Base-by-base conservation (phyloP, 495 filamentous ascomycete species). In the Talaromyces wortmannii region DNA sequence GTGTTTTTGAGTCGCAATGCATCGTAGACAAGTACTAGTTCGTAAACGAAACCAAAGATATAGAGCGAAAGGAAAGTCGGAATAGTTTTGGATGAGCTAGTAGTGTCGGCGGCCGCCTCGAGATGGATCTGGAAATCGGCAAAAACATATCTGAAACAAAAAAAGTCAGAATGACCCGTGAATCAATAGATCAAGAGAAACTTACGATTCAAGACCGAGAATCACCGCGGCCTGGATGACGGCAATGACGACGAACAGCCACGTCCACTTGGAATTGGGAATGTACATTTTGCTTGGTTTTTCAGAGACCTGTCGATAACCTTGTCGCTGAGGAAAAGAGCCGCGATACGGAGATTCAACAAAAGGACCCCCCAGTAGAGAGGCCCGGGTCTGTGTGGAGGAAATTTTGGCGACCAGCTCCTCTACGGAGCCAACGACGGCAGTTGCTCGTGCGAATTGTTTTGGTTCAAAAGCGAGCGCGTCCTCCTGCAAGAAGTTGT, bases 1-100 rank as follows among this genome's bases (percentile, higher is more conserved):
- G 94, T 98, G 72, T 98, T 98, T 74, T 96, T 96, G 64, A 92
- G 73, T 48, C 91, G 84, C 56, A 98, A 75, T 3, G 95, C 92
- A 78, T 98, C 94, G 73, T 89, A 97, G 12, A 94, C 86, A 23
- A 98, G 75, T 32, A 94, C 67, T 5, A 97, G 67, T 62, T 96
- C 84, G 72, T 97, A 98, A 53, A 98, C 64, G 70, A 95, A 96
- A 51, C 90, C 94, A 69, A 98, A 96, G 66, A 96, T 95, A 72
- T 97, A 95, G n/a, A 98, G 80, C 10, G 92, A 86, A 23, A 98
- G 78, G 70, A 97, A 97, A 12, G 90, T 95, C 23, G 89, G 86
- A 50, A 94, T 89, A 0, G 88, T 89, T 65, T 83, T 85, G 13
- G 72, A 70, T 0, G 72, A 57, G 45, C 83, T 72, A 55, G 70